phyloP scores from a whole-genome alignment of 805 yeast species.

The Ogataea degrootiae region DNA sequence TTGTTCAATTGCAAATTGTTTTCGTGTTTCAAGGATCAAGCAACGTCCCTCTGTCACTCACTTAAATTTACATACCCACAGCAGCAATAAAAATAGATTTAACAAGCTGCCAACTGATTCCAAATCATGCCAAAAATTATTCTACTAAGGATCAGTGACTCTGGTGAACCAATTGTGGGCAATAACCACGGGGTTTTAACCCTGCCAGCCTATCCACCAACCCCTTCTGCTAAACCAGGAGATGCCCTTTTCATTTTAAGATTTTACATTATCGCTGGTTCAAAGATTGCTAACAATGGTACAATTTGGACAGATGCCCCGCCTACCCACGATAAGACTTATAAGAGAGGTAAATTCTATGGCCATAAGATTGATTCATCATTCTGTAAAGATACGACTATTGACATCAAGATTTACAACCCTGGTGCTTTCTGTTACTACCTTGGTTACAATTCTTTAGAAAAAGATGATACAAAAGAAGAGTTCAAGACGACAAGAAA shows the following conservation, averaged over 20 bases:
- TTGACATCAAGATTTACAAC: conserved; percentile 55
- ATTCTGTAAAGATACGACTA: conserved; percentile 57
- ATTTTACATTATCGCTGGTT: conserved; percentile 69
- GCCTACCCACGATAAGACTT: conserved; percentile 33
- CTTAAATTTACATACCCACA: too few relatives aligned
- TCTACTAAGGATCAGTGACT: conserved; percentile 40
- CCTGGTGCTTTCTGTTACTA: conserved; percentile 84
- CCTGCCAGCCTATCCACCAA: conserved; percentile 42
- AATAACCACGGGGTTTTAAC: conserved; percentile 45
- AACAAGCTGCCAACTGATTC: background rate
- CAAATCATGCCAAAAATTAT: conserved; percentile 33
- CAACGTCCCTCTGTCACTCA: too few relatives aligned
- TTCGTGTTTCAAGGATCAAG: too few relatives aligned
- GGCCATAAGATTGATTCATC: conserved; percentile 47
- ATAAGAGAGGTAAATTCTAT: conserved; percentile 53
- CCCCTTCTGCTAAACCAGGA: conserved; percentile 25
- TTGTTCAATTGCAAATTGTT: too few relatives aligned
- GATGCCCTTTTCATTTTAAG: conserved; percentile 45
- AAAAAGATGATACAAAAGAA: conserved; percentile 23
- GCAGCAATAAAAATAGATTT: too few relatives aligned
- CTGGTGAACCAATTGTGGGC: conserved; percentile 41
- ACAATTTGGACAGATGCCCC: conserved; percentile 73
- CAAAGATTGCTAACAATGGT: conserved; percentile 68
- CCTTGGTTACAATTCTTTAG: conserved; percentile 46
- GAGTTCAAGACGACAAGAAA: conserved; percentile 46